Percentiles rank a stretch among this genome's conserved stretches.
These are phyloP conservation scores for Phanerochaete carnosa DNA, from an alignment of 768 basidiomycete species.

Conservation along the genomic window DNA sequence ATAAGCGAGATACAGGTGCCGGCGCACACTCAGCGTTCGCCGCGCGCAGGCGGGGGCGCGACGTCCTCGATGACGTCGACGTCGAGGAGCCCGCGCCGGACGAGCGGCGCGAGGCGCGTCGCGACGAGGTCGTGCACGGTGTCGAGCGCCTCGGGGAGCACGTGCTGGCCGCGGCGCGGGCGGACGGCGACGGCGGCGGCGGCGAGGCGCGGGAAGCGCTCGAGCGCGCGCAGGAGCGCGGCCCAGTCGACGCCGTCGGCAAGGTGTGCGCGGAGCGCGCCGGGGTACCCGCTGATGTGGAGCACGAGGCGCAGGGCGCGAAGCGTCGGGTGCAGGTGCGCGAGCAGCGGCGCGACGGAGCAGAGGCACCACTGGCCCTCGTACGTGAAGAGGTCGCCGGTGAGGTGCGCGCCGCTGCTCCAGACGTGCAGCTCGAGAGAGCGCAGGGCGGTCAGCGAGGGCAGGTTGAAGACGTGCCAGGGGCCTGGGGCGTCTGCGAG, in stretches of 20 bases:
- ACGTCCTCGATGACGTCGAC: background rate
- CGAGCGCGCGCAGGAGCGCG: background rate
- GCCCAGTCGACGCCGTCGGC: background rate
- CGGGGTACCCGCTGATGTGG: background rate
- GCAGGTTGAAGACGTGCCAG: background rate
- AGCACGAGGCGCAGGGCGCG: background rate
- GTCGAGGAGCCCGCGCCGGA: background rate
- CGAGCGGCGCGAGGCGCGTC: background rate
- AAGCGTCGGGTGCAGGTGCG: background rate
- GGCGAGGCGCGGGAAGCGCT: background rate
- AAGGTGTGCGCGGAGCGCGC: background rate
- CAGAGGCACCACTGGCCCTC: slow-evolving; percentile 5
- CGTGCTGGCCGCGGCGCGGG: background rate
- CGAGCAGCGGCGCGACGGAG: background rate
- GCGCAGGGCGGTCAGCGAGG: background rate
- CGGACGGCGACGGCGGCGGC: background rate
- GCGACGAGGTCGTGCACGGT: background rate
- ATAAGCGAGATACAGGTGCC: no score
- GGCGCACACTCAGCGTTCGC: background rate
- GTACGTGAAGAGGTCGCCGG: slow-evolving; percentile 3
- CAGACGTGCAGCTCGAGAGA: background rate
- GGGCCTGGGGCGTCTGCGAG: background rate
- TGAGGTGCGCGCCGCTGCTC: background rate
- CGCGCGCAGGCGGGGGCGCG: background rate
- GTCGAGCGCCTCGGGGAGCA: background rate